Base-by-base conservation (phyloP, 176 grass and related monocot genomes). In the Carex scoparia region DNA sequence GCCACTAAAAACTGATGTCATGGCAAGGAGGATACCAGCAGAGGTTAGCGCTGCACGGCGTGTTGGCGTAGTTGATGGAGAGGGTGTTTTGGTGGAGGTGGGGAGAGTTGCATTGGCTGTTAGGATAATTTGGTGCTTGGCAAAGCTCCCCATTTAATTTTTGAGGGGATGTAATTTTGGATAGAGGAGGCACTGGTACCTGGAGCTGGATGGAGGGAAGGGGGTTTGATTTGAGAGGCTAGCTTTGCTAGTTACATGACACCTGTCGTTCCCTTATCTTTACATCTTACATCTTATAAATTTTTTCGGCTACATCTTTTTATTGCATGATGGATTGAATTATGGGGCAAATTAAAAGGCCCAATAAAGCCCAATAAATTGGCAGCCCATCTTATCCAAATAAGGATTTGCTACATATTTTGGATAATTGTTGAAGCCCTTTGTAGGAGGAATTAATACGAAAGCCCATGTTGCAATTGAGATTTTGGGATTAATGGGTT, bases 51-150 rank as follows among this genome's bases (percentile, higher is more conserved):
- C 33, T 7, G 10, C 40, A 14, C 28, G 76, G 38, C 57, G 37
- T 27, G 61, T 59, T 1, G 56, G 0, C 31, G 27, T 18, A 35
- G 87, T 11, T 67, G 48, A 10, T 51, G 0, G 86, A 58, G 2
- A 57, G 3, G 23, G 76, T 19, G 85, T 79, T 2, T 56, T 71
- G 37, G 68, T 61, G 61, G 35, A 56, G 59, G 57, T 10, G 46
- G 72, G 4, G 58, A 82, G 53, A 54, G 86, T 54, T 57, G 83
- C 81, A 55, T 90, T 88, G 81, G 87, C 8, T 38, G 72, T 94
- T 1, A 76, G 27, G 46, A 98, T 83, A 85, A 98, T 89, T 15
- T 94, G 87, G 75, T 98, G 93, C 89, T 89, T 94, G 79, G 81
- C 93, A 65, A 94, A 90, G 75, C 86, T 91, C 48, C 89, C 91